Evolutionary conservation across 768 basidiomycete genomes (phyloP), one percentile per base, ranked within the genome.

Genomic region (Tylopilus intermedius): DNA sequence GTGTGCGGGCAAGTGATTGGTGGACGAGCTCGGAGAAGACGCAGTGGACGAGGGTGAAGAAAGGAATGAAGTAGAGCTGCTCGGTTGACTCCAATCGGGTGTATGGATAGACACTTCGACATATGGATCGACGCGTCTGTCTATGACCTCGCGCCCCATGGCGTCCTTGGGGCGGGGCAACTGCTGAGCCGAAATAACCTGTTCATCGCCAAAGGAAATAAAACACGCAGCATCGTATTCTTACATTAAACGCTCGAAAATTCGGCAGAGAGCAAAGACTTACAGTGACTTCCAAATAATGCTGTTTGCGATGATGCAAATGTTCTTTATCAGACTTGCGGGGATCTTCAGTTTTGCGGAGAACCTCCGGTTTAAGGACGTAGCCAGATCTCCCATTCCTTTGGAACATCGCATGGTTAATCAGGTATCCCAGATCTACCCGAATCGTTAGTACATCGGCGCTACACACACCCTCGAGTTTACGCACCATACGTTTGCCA

Each of bases 381-480:
- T 91, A 96, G 0, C 95, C 95, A 2, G 81, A 77, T 5, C 88
- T 79, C n/a, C 88, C 89, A 59, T 95, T 94, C 4, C 88, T 78
- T 57, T 86, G 84, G 69, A 99, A 99, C 91, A 98, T 94, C 6
- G 94, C 91, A 55, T 89, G 83, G 63, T 96, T 99, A 67, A 97
- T 90, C 74, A 86, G 84, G 63, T 86, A 88, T 2, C 92, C 94
- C 47, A 92, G 71, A 69, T 97, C 94, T 93, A 66, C 39, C 30
- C 49, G 29, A n/a, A 29, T 22, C 14, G 27, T 53, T n/a, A 53
- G 47, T 27, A 39, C 24, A 45, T 50, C 13, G 22, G 32, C 14
- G 40, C 21, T 14, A 33, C 33, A 14, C 13, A 14, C 2, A 1
- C 27, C 14, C 1, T n/a, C 44, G 1, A 29, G 18, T 44, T 43